Conservation (phyloP, 1,139 yeast genomes). For the Wickerhamomyces sp. region DNA sequence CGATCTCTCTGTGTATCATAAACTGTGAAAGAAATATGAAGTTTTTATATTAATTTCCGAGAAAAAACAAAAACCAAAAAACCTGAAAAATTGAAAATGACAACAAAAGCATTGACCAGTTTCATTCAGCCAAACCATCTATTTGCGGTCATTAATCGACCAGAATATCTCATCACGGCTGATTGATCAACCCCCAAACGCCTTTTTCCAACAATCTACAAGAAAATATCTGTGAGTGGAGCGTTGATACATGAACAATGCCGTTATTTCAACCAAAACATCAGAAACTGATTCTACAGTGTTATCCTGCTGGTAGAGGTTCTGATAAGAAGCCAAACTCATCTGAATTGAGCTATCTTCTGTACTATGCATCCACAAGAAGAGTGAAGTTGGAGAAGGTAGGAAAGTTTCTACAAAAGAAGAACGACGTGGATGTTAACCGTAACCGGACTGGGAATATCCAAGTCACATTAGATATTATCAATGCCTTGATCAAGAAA, state of each 20-base stretch:
- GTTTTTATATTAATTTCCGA: too few relatives aligned
- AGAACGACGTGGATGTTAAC: constrained; percentile 57
- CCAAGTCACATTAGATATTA: constrained; percentile 71
- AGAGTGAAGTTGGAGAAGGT: constrained; percentile 86
- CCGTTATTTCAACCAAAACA: constrained; percentile 67
- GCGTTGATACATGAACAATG: constrained; percentile 5
- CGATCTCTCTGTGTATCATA: too few relatives aligned
- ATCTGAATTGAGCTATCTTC: constrained; percentile 80
- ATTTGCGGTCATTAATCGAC: too few relatives aligned
- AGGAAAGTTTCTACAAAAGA: constrained; percentile 59
- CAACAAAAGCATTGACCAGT: too few relatives aligned
- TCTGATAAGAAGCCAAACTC: constrained; percentile 87
- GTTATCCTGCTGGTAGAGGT: constrained; percentile 88
- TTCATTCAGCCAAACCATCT: too few relatives aligned
- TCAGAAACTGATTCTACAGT: constrained; percentile 81
- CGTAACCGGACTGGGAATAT: constrained; percentile 71
- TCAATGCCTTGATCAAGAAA: constrained; percentile 63
- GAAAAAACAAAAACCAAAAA: too few relatives aligned
- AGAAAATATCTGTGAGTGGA: too few relatives aligned
- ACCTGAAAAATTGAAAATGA: too few relatives aligned
- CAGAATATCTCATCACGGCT: too few relatives aligned
- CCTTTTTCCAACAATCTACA: too few relatives aligned
- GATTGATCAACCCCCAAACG: too few relatives aligned
- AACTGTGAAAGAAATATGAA: too few relatives aligned
- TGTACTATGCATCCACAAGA: constrained; percentile 90